Evolutionary conservation across 768 basidiomycete species (phyloP).

Genomic region (Pisolithus marmoratus): DNA sequence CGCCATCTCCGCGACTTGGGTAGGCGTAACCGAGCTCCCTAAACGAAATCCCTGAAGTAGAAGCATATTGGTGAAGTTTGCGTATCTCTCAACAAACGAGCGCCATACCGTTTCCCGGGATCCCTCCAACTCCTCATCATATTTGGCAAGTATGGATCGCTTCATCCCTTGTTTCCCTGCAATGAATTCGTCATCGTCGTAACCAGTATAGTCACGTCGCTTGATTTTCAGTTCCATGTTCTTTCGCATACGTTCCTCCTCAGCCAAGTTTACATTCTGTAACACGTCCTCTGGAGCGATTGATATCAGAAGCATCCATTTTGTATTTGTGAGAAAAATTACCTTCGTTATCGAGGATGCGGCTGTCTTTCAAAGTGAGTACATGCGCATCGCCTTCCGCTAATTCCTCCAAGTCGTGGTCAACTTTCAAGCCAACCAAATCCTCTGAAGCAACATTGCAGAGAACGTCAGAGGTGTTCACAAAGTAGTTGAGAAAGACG

Average conservation of each 20-base stretch:
- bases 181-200: conserved; percentile 92
- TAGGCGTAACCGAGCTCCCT: conserved; percentile 50
- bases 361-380: conserved; percentile 94
- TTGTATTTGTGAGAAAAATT: neutral
- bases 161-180: conserved; percentile 75
- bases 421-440: conserved; percentile 90
- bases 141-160: conserved; percentile 80
- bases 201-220: conserved; percentile 86
- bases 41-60: conserved; percentile 75
- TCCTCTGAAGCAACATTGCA: conserved; percentile 50
- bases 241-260: conserved; percentile 75
- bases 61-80: neutral
- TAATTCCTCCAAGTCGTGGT: conserved; percentile 88
- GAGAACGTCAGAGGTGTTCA: neutral
- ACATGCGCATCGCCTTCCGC: conserved; percentile 93
- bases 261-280: conserved; percentile 92
- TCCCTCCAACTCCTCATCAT: conserved; percentile 86
- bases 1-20: conserved; percentile 33
- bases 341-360: conserved; percentile 95
- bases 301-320: neutral
- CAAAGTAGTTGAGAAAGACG: conserved; percentile 22
- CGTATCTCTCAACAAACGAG: conserved; percentile 1
- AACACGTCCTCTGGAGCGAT: conserved; percentile 83
- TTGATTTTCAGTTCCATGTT: conserved; percentile 84
- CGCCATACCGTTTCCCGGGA: conserved; percentile 56